phyloP scores from a whole-genome alignment of 257 asterid species.

The Przewalskia tangutica region DNA sequence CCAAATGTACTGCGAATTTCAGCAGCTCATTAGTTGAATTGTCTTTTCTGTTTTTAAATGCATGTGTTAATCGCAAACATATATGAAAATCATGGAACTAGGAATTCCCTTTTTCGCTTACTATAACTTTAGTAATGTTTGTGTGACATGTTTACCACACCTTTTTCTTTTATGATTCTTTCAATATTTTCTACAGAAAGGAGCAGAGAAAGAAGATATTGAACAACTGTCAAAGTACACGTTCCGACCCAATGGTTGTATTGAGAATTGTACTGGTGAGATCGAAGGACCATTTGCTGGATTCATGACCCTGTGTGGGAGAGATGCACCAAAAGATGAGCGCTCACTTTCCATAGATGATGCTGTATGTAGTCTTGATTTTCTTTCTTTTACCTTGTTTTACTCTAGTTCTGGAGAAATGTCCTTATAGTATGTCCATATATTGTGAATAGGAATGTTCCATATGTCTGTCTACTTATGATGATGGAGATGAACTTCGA shows the following conservation, averaged over 20 bases:
- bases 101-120: not conserved
- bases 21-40: not conserved
- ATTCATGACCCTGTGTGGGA: conserved; percentile 5
- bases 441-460: conserved; percentile 1
- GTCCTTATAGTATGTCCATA: not conserved
- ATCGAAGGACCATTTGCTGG: conserved; percentile 4
- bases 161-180: not conserved
- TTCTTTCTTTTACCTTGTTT: not conserved
- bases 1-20: not conserved
- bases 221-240: conserved; percentile 7
- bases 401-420: not conserved
- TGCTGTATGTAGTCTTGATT: not conserved
- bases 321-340: not conserved
- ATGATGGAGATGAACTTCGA: conserved; percentile 13
- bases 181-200: conserved; percentile 1
- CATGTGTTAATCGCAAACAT: not conserved
- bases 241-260: not conserved
- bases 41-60: not conserved
- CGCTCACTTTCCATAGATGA: not conserved
- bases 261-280: not conserved
- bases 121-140: not conserved
- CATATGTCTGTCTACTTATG: conserved; percentile 14
- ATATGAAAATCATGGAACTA: not conserved
- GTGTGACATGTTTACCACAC: not conserved
- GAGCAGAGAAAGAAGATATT: conserved; percentile 11